Percentiles rank a stretch among this genome's conserved stretches.
phyloP scores from a whole-genome alignment of 192 early-diverging fungal species.

The Podila epicladia region DNA sequence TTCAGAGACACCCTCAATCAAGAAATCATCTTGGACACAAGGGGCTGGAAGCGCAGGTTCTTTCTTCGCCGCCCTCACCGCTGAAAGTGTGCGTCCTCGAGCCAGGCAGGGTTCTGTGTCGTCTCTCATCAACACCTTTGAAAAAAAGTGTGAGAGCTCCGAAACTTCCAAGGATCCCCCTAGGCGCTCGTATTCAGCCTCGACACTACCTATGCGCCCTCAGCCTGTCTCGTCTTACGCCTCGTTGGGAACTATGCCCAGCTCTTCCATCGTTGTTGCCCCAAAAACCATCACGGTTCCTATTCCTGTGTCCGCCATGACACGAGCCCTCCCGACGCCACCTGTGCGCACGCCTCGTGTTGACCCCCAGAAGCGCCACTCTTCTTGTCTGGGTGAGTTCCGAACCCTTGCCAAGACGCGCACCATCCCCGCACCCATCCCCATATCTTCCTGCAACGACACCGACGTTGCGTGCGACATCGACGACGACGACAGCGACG shows the following conservation, averaged over 20 bases:
- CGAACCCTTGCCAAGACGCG: too few species aligned
- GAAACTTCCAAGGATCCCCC: not conserved
- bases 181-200: not conserved
- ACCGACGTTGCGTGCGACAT: not conserved
- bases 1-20: too few species aligned
- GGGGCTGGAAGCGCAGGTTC: too few species aligned
- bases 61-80: too few species aligned
- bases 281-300: not conserved
- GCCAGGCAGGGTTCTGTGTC: not conserved
- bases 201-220: not conserved
- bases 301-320: not conserved
- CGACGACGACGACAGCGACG: not conserved
- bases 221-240: too few species aligned
- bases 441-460: not conserved
- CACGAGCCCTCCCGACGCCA: not conserved
- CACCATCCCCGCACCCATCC: too few species aligned
- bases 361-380: not conserved
- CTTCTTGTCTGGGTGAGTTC: too few species aligned
- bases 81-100: too few species aligned
- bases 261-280: not conserved
- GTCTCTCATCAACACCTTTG: not conserved
- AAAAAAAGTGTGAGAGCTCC: not conserved
- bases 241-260: too few species aligned
- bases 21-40: too few species aligned
- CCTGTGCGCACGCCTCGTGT: not conserved